Base-by-base conservation (phyloP, 805 yeast species). In the Starmera pachycereana region DNA sequence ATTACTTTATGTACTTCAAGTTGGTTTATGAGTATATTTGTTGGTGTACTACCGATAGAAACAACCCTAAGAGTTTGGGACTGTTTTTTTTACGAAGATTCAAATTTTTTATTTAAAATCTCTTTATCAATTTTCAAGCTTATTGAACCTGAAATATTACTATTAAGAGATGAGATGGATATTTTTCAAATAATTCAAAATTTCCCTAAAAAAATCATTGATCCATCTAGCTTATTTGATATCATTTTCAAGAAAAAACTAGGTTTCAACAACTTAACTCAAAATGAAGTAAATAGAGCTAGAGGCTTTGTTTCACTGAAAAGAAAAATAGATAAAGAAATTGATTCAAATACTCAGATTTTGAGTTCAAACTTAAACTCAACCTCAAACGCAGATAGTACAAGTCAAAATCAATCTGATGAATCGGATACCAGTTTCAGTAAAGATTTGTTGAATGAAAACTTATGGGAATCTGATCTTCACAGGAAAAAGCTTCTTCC, bases 1-100 rank as follows among this genome's bases (percentile, higher is more conserved):
- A 73, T 92, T 4, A 84, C 96, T 1, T 68, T 92, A 36, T 92
- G 95, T 49, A 92, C 97, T 1, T 90, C 96, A 0, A 79, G 95
- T 40, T 92, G 98, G 98, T 92, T 92, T 56, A 90, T 92, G 97
- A 84, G 96, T 51, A 74, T 86, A n/a, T 92, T 84, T 61, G 87
- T 92, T 30, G 96, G 95, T 0, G 77, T 81, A 1, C 61, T 92
- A 22, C 98, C 98, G 0, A 76, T 87, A 18, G 97, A 92, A 54
- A 75, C 94, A 0, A 81, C 87, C 8, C 64, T 92, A 35, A 65
- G 97, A 41, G 80, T 92, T 0, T 90, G 98, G 97, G 98, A 92
- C 60, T 85, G 94, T 45, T 62, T 90, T 37, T 89, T 94, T 68
- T 87, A 83, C 54, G 97, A 90, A 57, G 96, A 87, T 27, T 81